Percentiles rank a stretch among this genome's conserved stretches.
Conservation (phyloP, 352 stramenopile genomes). For the Phytophthora brassicae region DNA sequence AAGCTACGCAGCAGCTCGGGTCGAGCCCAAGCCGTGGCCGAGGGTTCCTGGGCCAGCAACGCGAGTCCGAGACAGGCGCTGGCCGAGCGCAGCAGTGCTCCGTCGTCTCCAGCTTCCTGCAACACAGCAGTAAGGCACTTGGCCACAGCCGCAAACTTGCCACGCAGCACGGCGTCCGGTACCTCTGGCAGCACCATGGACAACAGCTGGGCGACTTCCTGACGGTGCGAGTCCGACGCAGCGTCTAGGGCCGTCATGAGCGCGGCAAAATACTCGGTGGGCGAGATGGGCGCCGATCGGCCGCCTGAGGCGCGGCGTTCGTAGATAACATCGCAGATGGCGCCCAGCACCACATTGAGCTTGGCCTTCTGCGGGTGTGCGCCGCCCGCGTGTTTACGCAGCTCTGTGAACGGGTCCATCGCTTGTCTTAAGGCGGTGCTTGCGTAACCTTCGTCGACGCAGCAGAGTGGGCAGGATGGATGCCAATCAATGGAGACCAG, state of each 20-base stretch:
- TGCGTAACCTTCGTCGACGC: neutral
- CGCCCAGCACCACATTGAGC: conserved; percentile 83
- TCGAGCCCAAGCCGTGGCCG: conserved; percentile 55
- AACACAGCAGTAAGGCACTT: conserved; percentile 72
- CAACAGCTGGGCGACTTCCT: conserved; percentile 79
- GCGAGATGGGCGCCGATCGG: conserved; percentile 46
- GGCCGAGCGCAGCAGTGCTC: conserved; percentile 61
- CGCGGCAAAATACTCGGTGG: conserved; percentile 86
- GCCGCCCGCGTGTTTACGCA: conserved; percentile 77
- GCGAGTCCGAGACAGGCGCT: conserved; percentile 62
- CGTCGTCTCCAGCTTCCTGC: conserved; percentile 66
- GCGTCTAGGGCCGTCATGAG: conserved; percentile 87
- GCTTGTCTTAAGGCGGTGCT: neutral
- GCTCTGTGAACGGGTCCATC: conserved; percentile 80
- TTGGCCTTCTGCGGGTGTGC: conserved; percentile 79
- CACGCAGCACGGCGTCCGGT: conserved; percentile 70
- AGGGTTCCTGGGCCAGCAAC: conserved; percentile 76
- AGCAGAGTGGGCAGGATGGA: conserved; percentile 9
- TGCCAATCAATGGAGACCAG: conserved; percentile 40
- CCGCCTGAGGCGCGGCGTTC: conserved; percentile 51
- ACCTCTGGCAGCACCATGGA: conserved; percentile 74
- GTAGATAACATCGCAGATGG: conserved; percentile 83
- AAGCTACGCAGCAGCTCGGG: conserved; percentile 77
- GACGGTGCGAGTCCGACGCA: conserved; percentile 65
- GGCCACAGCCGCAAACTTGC: conserved; percentile 76